Conservation (phyloP, 129 eudicot species). For the Pseudognaphalium luteoalbum region DNA sequence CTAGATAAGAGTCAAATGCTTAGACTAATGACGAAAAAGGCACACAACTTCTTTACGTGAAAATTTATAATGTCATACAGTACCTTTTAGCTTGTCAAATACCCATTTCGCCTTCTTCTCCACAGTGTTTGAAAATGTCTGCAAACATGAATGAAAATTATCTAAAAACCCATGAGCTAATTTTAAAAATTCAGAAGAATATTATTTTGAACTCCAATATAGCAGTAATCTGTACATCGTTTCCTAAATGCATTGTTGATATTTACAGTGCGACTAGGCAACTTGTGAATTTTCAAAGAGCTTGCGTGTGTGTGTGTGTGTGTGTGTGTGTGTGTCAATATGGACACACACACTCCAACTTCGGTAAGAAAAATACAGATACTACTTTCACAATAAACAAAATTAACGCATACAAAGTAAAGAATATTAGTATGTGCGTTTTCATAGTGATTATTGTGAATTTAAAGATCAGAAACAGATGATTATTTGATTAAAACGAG, state of each 20-base stretch:
- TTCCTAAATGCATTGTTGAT: not conserved
- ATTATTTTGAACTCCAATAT: not conserved
- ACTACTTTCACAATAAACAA: not conserved
- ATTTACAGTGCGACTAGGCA: not conserved
- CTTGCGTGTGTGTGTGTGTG: not conserved
- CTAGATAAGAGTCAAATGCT: not conserved
- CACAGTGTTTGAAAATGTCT: constrained; percentile 77
- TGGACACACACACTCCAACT: no score
- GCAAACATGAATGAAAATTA: constrained; percentile 32
- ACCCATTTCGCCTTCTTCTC: constrained; percentile 96
- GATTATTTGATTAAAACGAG: not conserved
- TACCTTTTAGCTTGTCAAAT: constrained; percentile 92
- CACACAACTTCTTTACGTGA: not conserved
- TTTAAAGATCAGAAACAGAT: not conserved
- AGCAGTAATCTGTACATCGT: not conserved
- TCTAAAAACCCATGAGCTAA: no score
- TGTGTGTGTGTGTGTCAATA: not conserved
- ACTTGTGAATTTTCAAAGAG: not conserved
- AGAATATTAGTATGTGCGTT: not conserved
- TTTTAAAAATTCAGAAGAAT: not conserved
- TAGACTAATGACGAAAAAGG: not conserved
- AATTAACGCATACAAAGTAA: not conserved
- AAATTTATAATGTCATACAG: not conserved
- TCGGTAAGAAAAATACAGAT: no score
- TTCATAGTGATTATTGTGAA: not conserved